Percentiles rank a stretch among this genome's conserved stretches.
Conservation (phyloP, 768 basidiomycete genomes). For the Podaxis sp. region DNA sequence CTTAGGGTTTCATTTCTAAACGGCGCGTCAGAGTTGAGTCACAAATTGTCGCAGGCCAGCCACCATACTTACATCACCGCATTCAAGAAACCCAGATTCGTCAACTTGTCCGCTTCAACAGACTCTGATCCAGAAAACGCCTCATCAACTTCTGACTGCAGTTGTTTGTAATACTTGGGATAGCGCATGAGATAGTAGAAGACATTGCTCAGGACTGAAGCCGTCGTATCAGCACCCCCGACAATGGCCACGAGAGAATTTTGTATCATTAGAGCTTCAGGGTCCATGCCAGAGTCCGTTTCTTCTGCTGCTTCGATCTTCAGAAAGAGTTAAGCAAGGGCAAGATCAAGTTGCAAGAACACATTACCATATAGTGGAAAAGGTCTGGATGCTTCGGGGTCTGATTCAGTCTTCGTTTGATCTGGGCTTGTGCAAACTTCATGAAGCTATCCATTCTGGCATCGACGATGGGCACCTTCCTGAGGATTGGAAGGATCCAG, state of each 20-base stretch:
- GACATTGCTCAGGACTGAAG: conserved; percentile 25
- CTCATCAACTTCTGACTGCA: conserved; percentile 28
- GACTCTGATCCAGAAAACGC: conserved; percentile 11
- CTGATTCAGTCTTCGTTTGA: conserved; percentile 18
- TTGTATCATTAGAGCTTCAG: conserved; percentile 17
- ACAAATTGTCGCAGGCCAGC: neutral
- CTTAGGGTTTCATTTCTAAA: conserved; percentile 38
- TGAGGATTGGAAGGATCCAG: conserved; percentile 1
- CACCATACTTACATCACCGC: conserved; percentile 33
- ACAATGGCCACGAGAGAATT: conserved; percentile 29
- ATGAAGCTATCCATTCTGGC: conserved; percentile 6
- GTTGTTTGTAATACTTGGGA: conserved; percentile 18
- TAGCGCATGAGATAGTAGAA: conserved; percentile 29
- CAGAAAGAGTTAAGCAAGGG: neutral
- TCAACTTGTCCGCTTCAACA: conserved; percentile 22
- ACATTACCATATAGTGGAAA: conserved; percentile 28
- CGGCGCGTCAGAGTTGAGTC: neutral
- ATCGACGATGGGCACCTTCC: neutral
- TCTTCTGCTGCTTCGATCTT: conserved; percentile 20
- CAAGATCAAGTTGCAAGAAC: neutral
- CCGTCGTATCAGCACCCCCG: conserved; percentile 32
- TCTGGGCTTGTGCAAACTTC: conserved; percentile 13
- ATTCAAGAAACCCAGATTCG: conserved; percentile 29
- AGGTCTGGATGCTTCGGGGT: conserved; percentile 24
- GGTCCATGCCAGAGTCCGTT: conserved; percentile 3